phyloP scores from a whole-genome alignment of 768 basidiomycete species.

The Boletus huronensis region DNA sequence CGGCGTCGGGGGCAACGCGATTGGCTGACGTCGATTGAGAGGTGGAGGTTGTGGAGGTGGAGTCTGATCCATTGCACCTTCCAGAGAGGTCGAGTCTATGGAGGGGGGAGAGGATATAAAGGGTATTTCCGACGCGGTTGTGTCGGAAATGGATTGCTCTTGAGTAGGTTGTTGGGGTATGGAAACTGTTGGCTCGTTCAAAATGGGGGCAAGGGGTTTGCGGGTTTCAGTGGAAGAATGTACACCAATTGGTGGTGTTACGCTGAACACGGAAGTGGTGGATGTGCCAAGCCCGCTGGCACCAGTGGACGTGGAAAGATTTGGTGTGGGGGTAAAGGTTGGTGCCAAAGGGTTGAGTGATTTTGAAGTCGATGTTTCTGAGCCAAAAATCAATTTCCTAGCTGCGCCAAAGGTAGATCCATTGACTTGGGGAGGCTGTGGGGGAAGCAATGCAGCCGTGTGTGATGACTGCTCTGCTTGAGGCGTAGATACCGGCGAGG shows the following conservation, averaged over 20 bases:
- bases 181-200: background rate
- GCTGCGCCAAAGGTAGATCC: background rate
- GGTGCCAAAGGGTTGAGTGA: slow-evolving; percentile 21
- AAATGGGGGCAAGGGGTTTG: background rate
- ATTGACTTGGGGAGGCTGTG: background rate
- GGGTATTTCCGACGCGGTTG: background rate
- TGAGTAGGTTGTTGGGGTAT: slow-evolving; percentile 1
- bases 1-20: slow-evolving; percentile 34
- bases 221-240: background rate
- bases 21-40: slow-evolving; percentile 28
- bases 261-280: background rate
- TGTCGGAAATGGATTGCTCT: background rate
- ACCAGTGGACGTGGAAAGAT: background rate
- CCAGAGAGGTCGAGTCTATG: slow-evolving; percentile 5
- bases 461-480: background rate
- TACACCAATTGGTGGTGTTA: background rate
- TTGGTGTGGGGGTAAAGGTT: slow-evolving; percentile 12
- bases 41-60: slow-evolving; percentile 25
- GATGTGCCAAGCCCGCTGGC: background rate
- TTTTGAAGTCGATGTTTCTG: slow-evolving; percentile 6
- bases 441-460: background rate
- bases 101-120: slow-evolving; percentile 17
- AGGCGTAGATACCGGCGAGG: background rate
- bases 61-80: slow-evolving; percentile 6
- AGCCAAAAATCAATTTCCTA: background rate